Conservation (phyloP, 805 yeast genomes). For the Cyberlindnera saturnus region DNA sequence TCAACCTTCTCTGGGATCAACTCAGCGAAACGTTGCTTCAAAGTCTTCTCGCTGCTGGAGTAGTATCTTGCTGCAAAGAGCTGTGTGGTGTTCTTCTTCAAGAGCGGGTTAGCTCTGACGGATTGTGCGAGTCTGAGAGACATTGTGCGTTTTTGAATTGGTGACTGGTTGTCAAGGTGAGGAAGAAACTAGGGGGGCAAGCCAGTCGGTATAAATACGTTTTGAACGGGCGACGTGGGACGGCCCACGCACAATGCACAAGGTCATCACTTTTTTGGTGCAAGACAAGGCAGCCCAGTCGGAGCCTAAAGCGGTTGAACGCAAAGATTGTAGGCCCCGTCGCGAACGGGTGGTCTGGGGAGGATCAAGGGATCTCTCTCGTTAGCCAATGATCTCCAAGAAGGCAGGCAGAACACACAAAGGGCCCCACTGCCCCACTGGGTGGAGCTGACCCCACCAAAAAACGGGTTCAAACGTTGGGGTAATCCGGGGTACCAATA, state of each 20-base stretch:
- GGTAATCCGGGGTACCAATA: too few relatives aligned
- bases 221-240: not conserved
- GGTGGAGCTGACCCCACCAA: too few relatives aligned
- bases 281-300: too few relatives aligned
- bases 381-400: too few relatives aligned
- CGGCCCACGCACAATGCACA: constrained; percentile 1
- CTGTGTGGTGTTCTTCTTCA: constrained; percentile 8
- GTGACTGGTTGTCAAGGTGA: not conserved
- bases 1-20: constrained; percentile 88
- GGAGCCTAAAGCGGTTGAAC: too few relatives aligned
- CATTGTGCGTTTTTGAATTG: constrained; percentile 3
- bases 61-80: constrained; percentile 21
- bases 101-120: constrained; percentile 8
- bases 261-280: constrained; percentile 1
- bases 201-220: not conserved
- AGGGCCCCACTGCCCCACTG: too few relatives aligned
- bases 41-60: constrained; percentile 43
- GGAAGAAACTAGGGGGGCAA: not conserved
- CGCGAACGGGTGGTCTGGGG: too few relatives aligned
- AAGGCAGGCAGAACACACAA: too few relatives aligned
- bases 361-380: too few relatives aligned
- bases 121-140: constrained; percentile 15
- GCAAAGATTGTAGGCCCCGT: too few relatives aligned
- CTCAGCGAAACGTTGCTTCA: constrained; percentile 92
- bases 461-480: too few relatives aligned